Base-by-base conservation (phyloP, 2,329 filamentous ascomycete genomes). In the Apiospora pterosperma region DNA sequence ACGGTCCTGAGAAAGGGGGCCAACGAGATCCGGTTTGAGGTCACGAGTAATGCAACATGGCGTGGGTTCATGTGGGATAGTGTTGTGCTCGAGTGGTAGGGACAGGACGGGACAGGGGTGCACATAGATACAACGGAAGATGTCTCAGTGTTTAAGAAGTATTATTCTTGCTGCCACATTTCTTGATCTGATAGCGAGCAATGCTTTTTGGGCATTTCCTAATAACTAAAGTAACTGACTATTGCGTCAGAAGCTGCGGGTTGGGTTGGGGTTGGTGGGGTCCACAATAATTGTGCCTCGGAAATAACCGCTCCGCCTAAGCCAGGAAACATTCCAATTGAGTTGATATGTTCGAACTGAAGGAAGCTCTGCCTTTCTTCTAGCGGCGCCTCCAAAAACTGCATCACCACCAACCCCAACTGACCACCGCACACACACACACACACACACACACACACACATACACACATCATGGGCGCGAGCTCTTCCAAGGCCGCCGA, bases 401-500 rank as follows among this genome's bases (percentile, higher is more conserved):
- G 48, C 48, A 55, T 55, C 48, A 55, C 48, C 48, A 55, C n/a
- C 31, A 31, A 19, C 44, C 42, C 59, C 61, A 44, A 74, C 72
- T 71, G 71, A 72, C 73, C 68, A 70, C 72, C 77, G 72, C 25
- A 52, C 28, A 55, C 25, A 28, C n/a, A n/a, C n/a, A n/a, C n/a
- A n/a, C n/a, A n/a, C n/a, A n/a, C n/a, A n/a, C n/a, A n/a, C 77
- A 72, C 25, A 52, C 28, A 55, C 25, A 28, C 77, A 72, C 25
- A 52, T 19, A 55, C 25, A 28, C 59, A 76, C 76, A 81, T 72
- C 74, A 88, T 88, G 85, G 85, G 85, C 77, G 80, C 83, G 73
- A 82, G 77, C 78, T 79, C 83, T 71, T 88, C 85, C 67, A 87
- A 87, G 77, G 81, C 81, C 71, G 78, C 74, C 73, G 79, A 74